Evolutionary conservation across 768 basidiomycete species (phyloP).

Genomic region (Dioszegia crocea): DNA sequence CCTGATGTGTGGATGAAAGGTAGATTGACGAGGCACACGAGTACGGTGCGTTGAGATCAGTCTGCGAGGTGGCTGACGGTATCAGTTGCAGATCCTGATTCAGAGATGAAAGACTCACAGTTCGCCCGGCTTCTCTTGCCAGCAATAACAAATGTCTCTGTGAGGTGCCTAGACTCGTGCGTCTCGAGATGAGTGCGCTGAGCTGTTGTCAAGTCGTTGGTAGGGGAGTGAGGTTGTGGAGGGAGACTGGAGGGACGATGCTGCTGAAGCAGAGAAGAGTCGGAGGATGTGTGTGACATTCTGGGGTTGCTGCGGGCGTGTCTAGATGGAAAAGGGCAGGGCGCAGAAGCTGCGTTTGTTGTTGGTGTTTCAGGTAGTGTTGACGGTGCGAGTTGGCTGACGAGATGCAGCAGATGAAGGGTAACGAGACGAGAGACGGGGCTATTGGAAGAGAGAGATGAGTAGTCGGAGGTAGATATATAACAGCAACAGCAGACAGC

Average conservation of each 20-base stretch:
- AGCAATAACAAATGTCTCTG: neutral
- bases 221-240: slow-evolving; percentile 8
- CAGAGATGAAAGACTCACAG: neutral
- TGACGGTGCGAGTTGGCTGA: no score
- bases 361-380: neutral
- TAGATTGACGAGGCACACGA: neutral
- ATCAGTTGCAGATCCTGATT: neutral
- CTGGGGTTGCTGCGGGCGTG: neutral
- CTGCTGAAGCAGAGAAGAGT: slow-evolving; percentile 17
- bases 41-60: neutral
- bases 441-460: no score
- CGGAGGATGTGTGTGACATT: slow-evolving; percentile 13
- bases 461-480: no score
- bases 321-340: neutral
- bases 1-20: slow-evolving; percentile 5
- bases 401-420: no score
- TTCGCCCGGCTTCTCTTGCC: slow-evolving; percentile 2
- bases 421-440: no score
- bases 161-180: slow-evolving; percentile 5
- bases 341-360: neutral
- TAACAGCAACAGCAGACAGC: no score
- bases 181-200: slow-evolving; percentile 8
- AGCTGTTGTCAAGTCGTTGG: neutral
- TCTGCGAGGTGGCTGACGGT: neutral
- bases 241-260: slow-evolving; percentile 9